Percentiles rank a stretch among this genome's conserved stretches.
These are phyloP conservation scores for Phyllosticta citriasiana DNA, from an alignment of 2,329 filamentous ascomycete genomes.

Conservation along the genomic window DNA sequence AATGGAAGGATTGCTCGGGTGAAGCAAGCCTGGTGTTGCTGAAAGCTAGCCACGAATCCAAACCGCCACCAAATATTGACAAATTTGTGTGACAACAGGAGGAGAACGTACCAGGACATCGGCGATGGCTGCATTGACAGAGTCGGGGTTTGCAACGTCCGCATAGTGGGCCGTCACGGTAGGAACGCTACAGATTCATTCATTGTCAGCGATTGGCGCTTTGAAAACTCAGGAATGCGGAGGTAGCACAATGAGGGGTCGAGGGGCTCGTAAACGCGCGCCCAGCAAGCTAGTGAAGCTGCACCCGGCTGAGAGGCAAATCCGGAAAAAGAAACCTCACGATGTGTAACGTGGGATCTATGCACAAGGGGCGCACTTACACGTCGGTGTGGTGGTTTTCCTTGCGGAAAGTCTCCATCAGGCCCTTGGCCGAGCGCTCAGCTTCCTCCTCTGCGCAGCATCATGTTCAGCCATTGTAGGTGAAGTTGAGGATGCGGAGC, in stretches of 20 bases:
- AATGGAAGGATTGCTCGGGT: background rate
- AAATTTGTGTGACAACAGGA: too few species aligned
- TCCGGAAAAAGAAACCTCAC: background rate
- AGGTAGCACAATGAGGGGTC: constrained; percentile 2
- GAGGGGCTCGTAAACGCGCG: background rate
- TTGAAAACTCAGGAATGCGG: background rate
- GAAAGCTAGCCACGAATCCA: background rate
- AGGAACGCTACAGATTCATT: constrained; percentile 46
- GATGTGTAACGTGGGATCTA: background rate
- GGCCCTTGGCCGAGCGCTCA: constrained; percentile 59
- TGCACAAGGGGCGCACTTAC: constrained; percentile 34
- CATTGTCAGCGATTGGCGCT: background rate
- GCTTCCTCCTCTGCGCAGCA: constrained; percentile 63
- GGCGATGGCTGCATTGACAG: constrained; percentile 62
- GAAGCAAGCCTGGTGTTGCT: background rate
- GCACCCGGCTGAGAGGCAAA: background rate
- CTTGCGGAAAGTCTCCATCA: constrained; percentile 65
- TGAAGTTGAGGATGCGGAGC: constrained; percentile 17
- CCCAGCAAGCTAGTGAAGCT: too few species aligned
- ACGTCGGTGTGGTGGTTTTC: constrained; percentile 68
- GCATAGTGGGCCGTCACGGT: constrained; percentile 83
- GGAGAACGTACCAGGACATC: constrained; percentile 46
- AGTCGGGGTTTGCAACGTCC: constrained; percentile 72
- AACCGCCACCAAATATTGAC: background rate
- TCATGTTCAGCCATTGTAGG: background rate